A percentile compares a stretch with the other conserved stretches of the same genome.
Evolutionary conservation across 768 basidiomycete species (phyloP).

Genomic region (Fistulinella prunicolor): DNA sequence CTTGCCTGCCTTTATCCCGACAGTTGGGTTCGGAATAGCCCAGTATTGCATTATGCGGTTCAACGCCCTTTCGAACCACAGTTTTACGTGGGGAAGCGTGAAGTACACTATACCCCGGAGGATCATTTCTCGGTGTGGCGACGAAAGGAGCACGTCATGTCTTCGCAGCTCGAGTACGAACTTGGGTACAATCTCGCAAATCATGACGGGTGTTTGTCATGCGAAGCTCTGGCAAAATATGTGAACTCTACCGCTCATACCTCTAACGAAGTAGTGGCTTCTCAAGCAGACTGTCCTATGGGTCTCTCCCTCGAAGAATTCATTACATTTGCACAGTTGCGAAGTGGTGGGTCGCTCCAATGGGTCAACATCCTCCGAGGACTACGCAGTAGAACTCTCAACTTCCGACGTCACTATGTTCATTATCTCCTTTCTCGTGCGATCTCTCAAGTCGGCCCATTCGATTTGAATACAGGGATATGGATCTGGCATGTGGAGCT

Average conservation of each 20-base stretch:
- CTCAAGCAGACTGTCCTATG: background rate
- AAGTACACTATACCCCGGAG: background rate
- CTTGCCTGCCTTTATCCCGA: background rate
- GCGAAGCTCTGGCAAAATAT: background rate
- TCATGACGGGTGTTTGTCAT: too few species aligned
- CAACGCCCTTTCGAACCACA: background rate
- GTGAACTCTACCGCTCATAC: background rate
- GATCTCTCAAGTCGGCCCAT: conserved; percentile 12
- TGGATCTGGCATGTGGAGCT: background rate
- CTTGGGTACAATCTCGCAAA: too few species aligned
- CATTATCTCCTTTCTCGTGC: background rate
- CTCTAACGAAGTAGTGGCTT: background rate
- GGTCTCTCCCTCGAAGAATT: background rate
- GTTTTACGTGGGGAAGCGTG: too few species aligned
- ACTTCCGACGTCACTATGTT: background rate
- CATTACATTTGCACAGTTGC: background rate
- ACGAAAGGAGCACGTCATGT: background rate
- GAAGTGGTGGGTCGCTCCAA: background rate
- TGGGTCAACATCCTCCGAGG: background rate
- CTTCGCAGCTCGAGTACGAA: background rate
- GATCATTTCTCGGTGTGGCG: background rate
- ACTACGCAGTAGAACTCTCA: background rate
- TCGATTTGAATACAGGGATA: conserved; percentile 11
- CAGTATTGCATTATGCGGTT: background rate
- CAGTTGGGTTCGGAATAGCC: background rate